Evolutionary conservation across 352 stramenopile genomes (phyloP), one percentile per base, ranked within the genome.

Genomic region (Globisporangium carolinianum): DNA sequence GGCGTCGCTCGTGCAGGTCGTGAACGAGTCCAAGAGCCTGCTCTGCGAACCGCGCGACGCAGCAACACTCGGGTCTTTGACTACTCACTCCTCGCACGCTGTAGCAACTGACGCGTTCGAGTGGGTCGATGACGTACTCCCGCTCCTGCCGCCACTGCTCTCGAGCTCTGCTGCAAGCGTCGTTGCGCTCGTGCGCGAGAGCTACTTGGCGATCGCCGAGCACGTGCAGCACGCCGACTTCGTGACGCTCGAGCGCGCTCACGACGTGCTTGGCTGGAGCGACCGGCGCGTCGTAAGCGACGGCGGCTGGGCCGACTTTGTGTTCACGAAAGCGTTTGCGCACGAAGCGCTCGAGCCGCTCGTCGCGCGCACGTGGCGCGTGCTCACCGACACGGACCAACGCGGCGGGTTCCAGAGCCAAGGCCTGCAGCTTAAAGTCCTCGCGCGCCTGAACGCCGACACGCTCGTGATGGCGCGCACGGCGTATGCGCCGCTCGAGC

Each of bases 341-440:
- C 58, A 73, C 49, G 55, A 65, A 32, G 42, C 53, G 17, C 39
- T 67, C 3, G 60, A 70, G 9, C 49, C 61, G 15, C 53, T 70
- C 10, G 53, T 62, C 9, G 38, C 35, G 9, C 65, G 61, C 47
- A 70, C 66, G 15, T 73, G 66, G 66, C 47, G 61, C 51, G 57
- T 79, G 45, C 56, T 74, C 56, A 71, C 57, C 55, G 39, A 68
- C 24, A 6, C 35, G 14, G 15, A 68, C 24, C 55, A 63, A 43
- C 67, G 52, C 11, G 36, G 53, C 10, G 24, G 76, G 8, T 68
- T 76, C 63, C 69, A 73, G 69, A 18, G 59, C 58, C 46, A 48
- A 55, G 2, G 57, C 66, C 51, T 57, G 66, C 48, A 77, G 49
- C 62, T 81, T 64, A 81, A 77, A 48, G 60, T 81, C 6, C 56